Evolutionary conservation across 2,329 filamentous ascomycete species (phyloP), one percentile per base, ranked within the genome.

Genomic region (Cercospora janseana): DNA sequence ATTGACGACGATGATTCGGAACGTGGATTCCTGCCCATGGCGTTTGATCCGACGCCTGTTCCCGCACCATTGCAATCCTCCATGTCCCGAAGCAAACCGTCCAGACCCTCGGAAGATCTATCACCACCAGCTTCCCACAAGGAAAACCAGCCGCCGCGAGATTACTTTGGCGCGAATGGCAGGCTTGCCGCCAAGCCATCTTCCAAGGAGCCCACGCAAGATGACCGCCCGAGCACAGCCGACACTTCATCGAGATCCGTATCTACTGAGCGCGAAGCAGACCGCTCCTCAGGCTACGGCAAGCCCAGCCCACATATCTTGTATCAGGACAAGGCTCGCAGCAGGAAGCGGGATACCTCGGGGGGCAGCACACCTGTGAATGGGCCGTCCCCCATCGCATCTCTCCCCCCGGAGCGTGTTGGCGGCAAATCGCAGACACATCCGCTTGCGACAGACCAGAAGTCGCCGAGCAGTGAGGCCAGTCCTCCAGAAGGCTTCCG

Each of bases 291-390:
- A 8, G 62, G 62, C 27, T 60, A 71, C 64, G 43, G 66, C 73
- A 52, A 83, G 47, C 49, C 57, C 2, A 90, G 88, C 12, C 88
- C 90, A n/a, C 90, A 95, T 63, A 95, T 95, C 61, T 87, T 89
- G 16, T 94, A 90, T 66, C 89, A 95, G 67, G 88, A 95, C 63
- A 93, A 91, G 69, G 81, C 82, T 2, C 80, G 87, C 35, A 78
- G 77, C 4, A 80, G 82, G 27, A 66, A 63, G 51, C 57, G 61
- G 20, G 57, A 66, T 10, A 54, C 55, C 1, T 64, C 63, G 5
- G 63, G 56, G 4, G 46, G 47, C 23, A 61, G 55, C 37, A 64
- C 63, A 12, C 62, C 63, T 4, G 55, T 56, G 10, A 59, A 56
- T 34, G 57, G 53, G 31, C 59, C 60, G 9, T 66, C 66, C 6